Evolutionary conservation across 2,329 filamentous ascomycete species (phyloP).

Genomic region (Elsinoe arachidis): DNA sequence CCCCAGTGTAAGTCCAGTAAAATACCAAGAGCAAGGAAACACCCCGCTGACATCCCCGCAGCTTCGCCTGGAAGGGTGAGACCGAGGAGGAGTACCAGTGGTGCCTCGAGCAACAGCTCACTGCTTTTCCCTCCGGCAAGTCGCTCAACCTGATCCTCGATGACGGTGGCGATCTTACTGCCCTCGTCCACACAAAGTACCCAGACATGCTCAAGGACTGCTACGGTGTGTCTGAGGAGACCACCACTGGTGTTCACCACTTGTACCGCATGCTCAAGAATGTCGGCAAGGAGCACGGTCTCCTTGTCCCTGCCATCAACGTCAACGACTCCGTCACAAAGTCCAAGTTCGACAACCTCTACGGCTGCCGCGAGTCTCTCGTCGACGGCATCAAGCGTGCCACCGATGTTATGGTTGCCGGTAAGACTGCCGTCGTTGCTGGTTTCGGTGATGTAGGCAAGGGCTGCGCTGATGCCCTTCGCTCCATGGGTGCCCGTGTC

Average conservation of each 20-base stretch:
- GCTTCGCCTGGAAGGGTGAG: slow-evolving; percentile 76
- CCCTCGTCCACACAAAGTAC: slow-evolving; percentile 96
- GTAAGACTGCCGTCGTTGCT: slow-evolving; percentile 95
- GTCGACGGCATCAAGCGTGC: slow-evolving; percentile 99
- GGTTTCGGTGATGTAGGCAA: slow-evolving; percentile 99
- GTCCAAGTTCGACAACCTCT: slow-evolving; percentile 99
- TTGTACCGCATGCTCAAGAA: slow-evolving; percentile 90
- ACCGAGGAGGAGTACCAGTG: slow-evolving; percentile 99
- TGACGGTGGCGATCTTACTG: slow-evolving; percentile 93
- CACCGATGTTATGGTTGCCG: slow-evolving; percentile 99
- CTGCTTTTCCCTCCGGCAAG: slow-evolving; percentile 93
- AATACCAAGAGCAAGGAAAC: slow-evolving; percentile 38
- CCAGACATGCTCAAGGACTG: slow-evolving; percentile 96
- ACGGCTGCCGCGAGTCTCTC: slow-evolving; percentile 97
- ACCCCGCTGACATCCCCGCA: slow-evolving; percentile 19
- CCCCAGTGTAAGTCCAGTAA: slow-evolving; percentile 54
- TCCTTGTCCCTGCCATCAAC: slow-evolving; percentile 94
- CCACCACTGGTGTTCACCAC: slow-evolving; percentile 98
- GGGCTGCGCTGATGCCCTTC: slow-evolving; percentile 91
- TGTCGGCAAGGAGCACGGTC: slow-evolving; percentile 59
- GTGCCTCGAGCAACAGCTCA: slow-evolving; percentile 98
- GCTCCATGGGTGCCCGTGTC: slow-evolving; percentile 95
- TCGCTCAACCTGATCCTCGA: slow-evolving; percentile 98
- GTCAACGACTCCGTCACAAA: slow-evolving; percentile 99
- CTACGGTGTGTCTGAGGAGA: slow-evolving; percentile 98